Evolutionary conservation across 106 monocot genomes (phyloP).

Genomic region (Phalaenopsis equestris): DNA sequence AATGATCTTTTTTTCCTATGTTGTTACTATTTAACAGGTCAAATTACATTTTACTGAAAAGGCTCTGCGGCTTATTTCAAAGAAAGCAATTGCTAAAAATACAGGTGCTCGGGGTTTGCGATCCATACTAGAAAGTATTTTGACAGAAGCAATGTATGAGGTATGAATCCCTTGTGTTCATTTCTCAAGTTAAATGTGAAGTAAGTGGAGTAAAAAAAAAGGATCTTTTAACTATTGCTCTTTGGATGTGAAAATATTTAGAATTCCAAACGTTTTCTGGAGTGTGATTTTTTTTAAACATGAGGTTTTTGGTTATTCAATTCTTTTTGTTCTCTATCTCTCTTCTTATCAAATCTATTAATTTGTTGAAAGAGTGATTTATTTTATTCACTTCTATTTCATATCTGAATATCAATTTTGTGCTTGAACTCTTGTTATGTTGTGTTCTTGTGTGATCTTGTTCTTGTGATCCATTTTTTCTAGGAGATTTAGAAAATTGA

Average conservation of each 20-base stretch:
- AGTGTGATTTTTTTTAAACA: not conserved
- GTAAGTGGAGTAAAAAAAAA: not conserved
- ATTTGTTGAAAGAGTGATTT: not conserved
- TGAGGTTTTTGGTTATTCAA: not conserved
- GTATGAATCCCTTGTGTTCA: slow-evolving; percentile 10
- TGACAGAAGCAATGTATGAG: slow-evolving; percentile 88
- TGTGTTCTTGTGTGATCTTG: not conserved
- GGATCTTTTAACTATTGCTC: not conserved
- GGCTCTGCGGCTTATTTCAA: slow-evolving; percentile 58
- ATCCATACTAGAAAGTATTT: slow-evolving; percentile 63
- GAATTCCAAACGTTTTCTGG: not conserved
- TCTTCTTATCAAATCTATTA: not conserved
- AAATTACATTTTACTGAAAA: slow-evolving; percentile 68
- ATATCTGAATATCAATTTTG: not conserved
- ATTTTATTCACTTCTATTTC: not conserved
- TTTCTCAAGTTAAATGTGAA: not conserved
- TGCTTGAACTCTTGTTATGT: not conserved
- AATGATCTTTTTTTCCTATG: not conserved
- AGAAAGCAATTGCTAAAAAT: slow-evolving; percentile 63
- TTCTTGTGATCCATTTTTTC: not conserved
- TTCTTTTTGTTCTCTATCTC: not conserved
- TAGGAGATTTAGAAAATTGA: too few species aligned
- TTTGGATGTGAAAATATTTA: not conserved
- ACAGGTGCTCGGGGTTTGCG: slow-evolving; percentile 77
- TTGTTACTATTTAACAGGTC: slow-evolving; percentile 29